Evolutionary conservation across 371 early-diverging fungal genomes (phyloP), one percentile per base, ranked within the genome.

Genomic region (Rhizopus sp.): DNA sequence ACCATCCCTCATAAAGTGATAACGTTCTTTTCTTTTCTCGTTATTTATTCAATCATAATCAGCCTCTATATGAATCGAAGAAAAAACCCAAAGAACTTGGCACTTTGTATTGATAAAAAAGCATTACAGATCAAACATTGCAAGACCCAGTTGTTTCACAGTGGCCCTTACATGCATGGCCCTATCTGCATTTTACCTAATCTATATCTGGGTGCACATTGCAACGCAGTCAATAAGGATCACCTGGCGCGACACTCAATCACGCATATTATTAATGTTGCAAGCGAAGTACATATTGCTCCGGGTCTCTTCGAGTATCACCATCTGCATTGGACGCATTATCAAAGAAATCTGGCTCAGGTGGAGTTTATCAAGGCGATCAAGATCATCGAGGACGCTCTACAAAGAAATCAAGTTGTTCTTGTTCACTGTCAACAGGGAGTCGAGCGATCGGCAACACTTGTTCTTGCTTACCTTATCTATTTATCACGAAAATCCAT

Each of bases 191-290:
- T 92, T 33, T 70, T 92, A 55, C 87, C 88, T 35, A 76, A 80
- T 42, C 73, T 91, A 15, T 90, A 79, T 62, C 72, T 91, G 53
- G 91, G 92, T n/a, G 84, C 84, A 9, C 80, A 74, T 41, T 72
- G 73, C 48, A 89, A 83, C 55, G 88, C 86, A 4, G 55, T 60
- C 23, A 68, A 72, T 58, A 57, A 50, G 6, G 56, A 50, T 34
- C 60, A 75, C 47, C 65, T 92, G 5, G 44, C 55, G 7, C 44
- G 49, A 5, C 66, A 70, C 46, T 78, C 75, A 0, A 83, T 90
- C 56, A 64, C 72, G 2, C 71, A 72, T 38, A 80, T 91, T 29
- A 59, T 91, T 49, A 92, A 92, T 62, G 92, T 92, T 3, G 92
- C 92, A 0, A 68, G 79, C 35, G 92, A 92, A 60, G 77, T 89